A percentile compares a stretch with the other conserved stretches of the same genome.
phyloP scores from a whole-genome alignment of 2,329 filamentous ascomycete genomes.

The Calonectria honghensis region DNA sequence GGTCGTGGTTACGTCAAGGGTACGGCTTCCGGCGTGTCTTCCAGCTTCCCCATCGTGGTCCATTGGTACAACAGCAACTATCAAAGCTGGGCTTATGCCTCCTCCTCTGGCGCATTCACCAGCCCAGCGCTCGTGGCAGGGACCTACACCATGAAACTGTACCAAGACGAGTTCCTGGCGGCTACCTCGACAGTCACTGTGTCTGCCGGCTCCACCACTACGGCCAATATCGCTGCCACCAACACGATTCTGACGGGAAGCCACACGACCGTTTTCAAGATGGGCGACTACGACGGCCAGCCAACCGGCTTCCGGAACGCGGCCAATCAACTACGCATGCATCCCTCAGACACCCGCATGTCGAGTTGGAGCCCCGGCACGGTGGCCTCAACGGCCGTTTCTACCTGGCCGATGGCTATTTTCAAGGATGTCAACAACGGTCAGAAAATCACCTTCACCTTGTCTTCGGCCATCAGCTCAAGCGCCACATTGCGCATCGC shows the following conservation, averaged over 20 bases:
- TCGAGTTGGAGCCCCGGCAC: slow-evolving; percentile 29
- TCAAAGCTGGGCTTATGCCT: slow-evolving; percentile 17
- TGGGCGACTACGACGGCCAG: slow-evolving; percentile 31
- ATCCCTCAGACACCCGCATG: slow-evolving; percentile 31
- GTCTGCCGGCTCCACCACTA: slow-evolving; percentile 17
- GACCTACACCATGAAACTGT: slow-evolving; percentile 29
- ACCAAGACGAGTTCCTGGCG: slow-evolving; percentile 29
- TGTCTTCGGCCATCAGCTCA: slow-evolving; percentile 23
- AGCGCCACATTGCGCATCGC: slow-evolving; percentile 23
- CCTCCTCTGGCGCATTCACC: slow-evolving; percentile 26
- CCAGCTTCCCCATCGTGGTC: slow-evolving; percentile 30
- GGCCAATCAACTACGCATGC: slow-evolving; percentile 29
- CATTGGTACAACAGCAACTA: slow-evolving; percentile 32
- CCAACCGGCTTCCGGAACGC: slow-evolving; percentile 28
- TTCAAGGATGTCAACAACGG: slow-evolving; percentile 34
- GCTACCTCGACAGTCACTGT: slow-evolving; percentile 25
- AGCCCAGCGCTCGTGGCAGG: slow-evolving; percentile 23
- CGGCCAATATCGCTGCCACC: slow-evolving; percentile 25
- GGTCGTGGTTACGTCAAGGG: slow-evolving; percentile 29
- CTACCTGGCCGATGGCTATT: slow-evolving; percentile 28
- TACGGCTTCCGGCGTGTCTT: slow-evolving; percentile 22
- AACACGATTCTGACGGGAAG: slow-evolving; percentile 28
- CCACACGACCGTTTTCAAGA: slow-evolving; percentile 30
- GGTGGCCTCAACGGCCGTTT: slow-evolving; percentile 5
- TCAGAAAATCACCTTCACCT: slow-evolving; percentile 17